These are phyloP conservation scores for Datura wrightii DNA, from an alignment of 257 asterid genomes.

Conservation along the genomic window DNA sequence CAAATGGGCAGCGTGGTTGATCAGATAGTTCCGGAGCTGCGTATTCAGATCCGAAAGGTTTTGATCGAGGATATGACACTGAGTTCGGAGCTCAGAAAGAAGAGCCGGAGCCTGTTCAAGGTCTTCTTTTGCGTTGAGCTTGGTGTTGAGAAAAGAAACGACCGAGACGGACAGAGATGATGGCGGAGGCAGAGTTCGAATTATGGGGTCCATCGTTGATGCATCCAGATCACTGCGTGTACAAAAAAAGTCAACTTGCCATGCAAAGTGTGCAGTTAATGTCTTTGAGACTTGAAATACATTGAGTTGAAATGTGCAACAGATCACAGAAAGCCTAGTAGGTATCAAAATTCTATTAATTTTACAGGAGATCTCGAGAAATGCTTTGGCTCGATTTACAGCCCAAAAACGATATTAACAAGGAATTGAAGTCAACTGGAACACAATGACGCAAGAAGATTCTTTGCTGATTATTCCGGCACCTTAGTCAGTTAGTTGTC, in stretches of 20 bases:
- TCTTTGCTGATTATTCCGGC: not conserved
- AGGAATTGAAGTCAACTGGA: conserved; percentile 5
- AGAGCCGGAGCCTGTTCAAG: conserved; percentile 63
- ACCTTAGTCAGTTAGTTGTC: not conserved
- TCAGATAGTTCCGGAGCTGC: conserved; percentile 54
- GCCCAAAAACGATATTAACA: not conserved
- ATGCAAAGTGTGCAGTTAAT: not conserved
- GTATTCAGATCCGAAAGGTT: conserved; percentile 59
- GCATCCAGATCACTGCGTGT: conserved; percentile 40
- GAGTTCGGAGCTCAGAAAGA: conserved; percentile 67
- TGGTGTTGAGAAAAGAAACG: conserved; percentile 70
- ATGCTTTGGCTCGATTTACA: not conserved
- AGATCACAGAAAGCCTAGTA: conserved; percentile 1
- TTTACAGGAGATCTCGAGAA: not conserved
- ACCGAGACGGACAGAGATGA: conserved; percentile 65
- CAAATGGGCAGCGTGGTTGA: conserved; percentile 64
- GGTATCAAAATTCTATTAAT: not conserved
- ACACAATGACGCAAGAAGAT: not conserved
- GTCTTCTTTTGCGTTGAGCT: conserved; percentile 59
- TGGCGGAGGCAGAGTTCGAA: conserved; percentile 62
- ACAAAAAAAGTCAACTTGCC: not conserved
- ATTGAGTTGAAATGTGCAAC: conserved; percentile 15
- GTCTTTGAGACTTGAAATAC: not conserved
- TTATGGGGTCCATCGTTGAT: conserved; percentile 34
- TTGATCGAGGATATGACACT: conserved; percentile 65